phyloP scores from a whole-genome alignment of 345 rosid species.

The Eucalyptus leucophloia region DNA sequence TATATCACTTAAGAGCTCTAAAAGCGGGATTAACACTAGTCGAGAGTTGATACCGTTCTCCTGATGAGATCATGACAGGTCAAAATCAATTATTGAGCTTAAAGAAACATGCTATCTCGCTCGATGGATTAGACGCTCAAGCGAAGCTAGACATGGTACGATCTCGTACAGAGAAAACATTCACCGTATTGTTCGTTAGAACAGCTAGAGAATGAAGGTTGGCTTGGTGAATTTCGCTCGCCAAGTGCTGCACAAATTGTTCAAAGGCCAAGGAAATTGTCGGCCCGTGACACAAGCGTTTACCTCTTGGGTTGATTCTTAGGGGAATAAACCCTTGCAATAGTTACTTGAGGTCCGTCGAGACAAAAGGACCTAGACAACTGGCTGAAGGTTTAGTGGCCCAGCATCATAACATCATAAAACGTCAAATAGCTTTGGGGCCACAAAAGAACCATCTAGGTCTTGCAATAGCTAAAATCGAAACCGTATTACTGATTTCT shows the following conservation, averaged over 20 bases:
- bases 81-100: no score
- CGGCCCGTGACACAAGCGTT: no score
- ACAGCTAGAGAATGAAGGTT: no score
- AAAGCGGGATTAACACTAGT: no score
- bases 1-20: fast-evolving
- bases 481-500: neutral
- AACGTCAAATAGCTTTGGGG: neutral
- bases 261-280: fast-evolving
- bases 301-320: no score
- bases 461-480: neutral
- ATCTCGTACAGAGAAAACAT: no score
- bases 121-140: fast-evolving
- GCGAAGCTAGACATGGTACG: fast-evolving
- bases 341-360: neutral
- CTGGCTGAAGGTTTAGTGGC: neutral
- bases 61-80: fast-evolving
- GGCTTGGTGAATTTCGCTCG: fast-evolving
- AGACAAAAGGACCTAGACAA: neutral
- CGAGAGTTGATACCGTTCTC: no score
- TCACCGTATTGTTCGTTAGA: no score
- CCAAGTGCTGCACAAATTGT: fast-evolving
- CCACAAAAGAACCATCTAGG: neutral
- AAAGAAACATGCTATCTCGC: no score
- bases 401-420: neutral
- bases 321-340: no score